Conservation (phyloP, 257 asterid genomes). For the Solanum tarijense region DNA sequence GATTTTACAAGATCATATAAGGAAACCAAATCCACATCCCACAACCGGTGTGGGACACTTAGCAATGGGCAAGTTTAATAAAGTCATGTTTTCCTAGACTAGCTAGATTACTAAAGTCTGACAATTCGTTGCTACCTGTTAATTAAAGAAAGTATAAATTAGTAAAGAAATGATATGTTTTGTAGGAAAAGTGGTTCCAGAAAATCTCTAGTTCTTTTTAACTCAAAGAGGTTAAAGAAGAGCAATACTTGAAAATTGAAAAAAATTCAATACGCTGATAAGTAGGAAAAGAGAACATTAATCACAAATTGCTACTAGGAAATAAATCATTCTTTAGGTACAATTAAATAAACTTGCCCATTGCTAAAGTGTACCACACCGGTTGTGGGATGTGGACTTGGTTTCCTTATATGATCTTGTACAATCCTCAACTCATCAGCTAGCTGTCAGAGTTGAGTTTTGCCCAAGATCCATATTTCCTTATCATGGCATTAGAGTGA, state of each 20-base stretch:
- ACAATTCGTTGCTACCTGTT: conserved; percentile 39
- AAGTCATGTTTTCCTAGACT: background rate
- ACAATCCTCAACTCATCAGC: background rate
- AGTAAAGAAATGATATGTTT: background rate
- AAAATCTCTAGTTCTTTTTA: background rate
- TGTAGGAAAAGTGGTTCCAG: background rate
- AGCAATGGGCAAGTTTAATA: background rate
- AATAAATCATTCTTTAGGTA: background rate
- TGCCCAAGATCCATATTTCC: background rate
- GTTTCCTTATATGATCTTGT: background rate
- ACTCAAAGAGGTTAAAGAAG: background rate
- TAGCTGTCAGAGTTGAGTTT: background rate
- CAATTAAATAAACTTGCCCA: background rate
- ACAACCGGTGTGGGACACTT: no score
- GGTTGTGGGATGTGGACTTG: background rate
- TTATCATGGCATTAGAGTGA: background rate
- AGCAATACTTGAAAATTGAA: background rate
- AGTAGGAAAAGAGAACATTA: background rate
- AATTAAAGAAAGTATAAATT: background rate
- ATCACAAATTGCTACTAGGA: background rate
- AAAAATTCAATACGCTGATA: background rate
- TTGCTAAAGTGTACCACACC: background rate
- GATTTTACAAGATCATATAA: background rate
- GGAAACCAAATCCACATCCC: no score
- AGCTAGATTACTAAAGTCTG: conserved; percentile 6